A percentile compares a stretch with the other conserved stretches of the same genome.
Conservation (phyloP, 1,284 basidiomycete species). For the Cryptococcus sp. region DNA sequence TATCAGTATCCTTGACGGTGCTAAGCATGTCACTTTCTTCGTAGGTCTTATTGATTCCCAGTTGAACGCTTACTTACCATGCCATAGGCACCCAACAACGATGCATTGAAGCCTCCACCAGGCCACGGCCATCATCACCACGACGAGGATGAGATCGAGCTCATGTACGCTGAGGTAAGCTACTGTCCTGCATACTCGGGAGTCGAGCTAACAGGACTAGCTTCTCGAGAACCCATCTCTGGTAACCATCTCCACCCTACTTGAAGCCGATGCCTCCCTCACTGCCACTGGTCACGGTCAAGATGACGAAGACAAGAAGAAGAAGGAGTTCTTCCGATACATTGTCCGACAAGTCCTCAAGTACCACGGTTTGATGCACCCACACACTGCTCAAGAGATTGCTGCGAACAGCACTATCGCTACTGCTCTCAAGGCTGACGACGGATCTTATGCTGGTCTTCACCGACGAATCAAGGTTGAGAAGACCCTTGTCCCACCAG, state of each 20-base stretch:
- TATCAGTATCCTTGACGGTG: conserved; percentile 42
- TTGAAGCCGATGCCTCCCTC: conserved; percentile 27
- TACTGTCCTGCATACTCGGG: too few species aligned
- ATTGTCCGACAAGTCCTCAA: conserved; percentile 58
- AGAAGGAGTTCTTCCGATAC: conserved; percentile 50
- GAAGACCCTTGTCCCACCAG: conserved; percentile 48
- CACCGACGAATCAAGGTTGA: conserved; percentile 58
- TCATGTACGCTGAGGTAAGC: neutral
- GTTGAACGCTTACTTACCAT: neutral
- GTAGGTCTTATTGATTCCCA: conserved; percentile 15
- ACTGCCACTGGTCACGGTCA: conserved; percentile 16
- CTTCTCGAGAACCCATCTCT: conserved; percentile 33
- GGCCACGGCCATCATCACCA: conserved; percentile 30
- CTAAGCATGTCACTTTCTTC: conserved; percentile 47
- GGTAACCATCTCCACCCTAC: conserved; percentile 19
- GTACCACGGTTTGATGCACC: conserved; percentile 60
- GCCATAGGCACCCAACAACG: conserved; percentile 41
- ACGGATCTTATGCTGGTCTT: conserved; percentile 55
- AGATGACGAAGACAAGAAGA: conserved; percentile 54
- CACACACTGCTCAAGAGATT: conserved; percentile 49
- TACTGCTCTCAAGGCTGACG: conserved; percentile 55
- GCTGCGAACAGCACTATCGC: conserved; percentile 59
- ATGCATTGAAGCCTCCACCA: conserved; percentile 37
- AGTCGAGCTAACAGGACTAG: conserved; percentile 13
- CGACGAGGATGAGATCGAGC: conserved; percentile 23